Evolutionary conservation across 108 stramenopile species (phyloP).

Genomic region (Aurantiochytrium sp.): DNA sequence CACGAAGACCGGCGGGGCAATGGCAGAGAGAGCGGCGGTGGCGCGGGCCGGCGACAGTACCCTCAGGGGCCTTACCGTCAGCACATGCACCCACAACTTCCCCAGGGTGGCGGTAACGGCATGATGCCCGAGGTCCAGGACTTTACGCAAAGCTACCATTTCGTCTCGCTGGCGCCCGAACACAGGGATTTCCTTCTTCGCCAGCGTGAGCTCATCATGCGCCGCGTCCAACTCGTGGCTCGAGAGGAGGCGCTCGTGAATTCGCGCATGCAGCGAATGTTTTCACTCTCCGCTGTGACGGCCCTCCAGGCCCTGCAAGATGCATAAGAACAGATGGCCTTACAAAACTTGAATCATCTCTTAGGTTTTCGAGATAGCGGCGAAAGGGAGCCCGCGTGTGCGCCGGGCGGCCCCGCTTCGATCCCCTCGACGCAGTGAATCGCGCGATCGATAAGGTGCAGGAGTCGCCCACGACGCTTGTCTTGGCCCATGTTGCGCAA

Average conservation of each 20-base stretch:
- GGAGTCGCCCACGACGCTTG: neutral
- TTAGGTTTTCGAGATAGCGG: neutral
- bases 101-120: neutral
- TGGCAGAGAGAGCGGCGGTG: too few species aligned
- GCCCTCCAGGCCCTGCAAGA: neutral
- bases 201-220: neutral
- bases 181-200: neutral
- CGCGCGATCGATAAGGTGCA: neutral
- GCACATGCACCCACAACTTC: neutral
- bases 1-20: too few species aligned
- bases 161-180: neutral
- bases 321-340: neutral
- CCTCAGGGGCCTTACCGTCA: neutral
- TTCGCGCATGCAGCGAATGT: neutral
- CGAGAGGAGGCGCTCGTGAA: neutral
- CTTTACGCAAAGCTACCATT: neutral
- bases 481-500: neutral
- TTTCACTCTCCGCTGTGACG: neutral
- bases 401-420: neutral
- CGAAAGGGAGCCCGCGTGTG: neutral
- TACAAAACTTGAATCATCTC: neutral
- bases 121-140: neutral
- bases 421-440: neutral
- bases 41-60: too few species aligned
- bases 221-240: neutral